Base-by-base conservation (phyloP, 1,139 yeast species). In the Scheffersomyces illinoinensis region DNA sequence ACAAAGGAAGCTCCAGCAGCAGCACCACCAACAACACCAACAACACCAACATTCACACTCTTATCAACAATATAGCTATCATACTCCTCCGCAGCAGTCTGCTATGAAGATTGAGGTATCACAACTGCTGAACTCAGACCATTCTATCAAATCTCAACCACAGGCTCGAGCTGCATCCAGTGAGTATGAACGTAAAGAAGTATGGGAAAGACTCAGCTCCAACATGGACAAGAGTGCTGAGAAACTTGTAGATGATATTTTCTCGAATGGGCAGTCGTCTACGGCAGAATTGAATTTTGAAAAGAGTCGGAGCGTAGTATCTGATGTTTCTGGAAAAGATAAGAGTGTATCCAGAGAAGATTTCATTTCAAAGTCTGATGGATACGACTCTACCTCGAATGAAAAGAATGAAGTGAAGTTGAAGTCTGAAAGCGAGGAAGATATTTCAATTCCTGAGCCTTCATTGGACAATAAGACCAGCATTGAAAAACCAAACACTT, bases 181-280 rank as follows among this genome's bases (percentile, higher is more conserved):
- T 7, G 73, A 71, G 21, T 72, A 72, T 52, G 75, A 72, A 47
- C 69, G 64, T 56, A 74, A 73, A 54, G 83, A 79, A 59, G 80
- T 82, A 0, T 78, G 83, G 83, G 76, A 76, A 60, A 65, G 61
- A 51, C 67, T 60, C 54, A 61, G 61, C 8, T 52, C 62, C 0
- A 54, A 58, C 3, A 64, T 68, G 46, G 71, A 70, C 54, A 66
- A 61, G 43, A 70, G 73, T 56, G 79, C 84, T 1, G 81, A 74
- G 58, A 74, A 70, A 58, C 68, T 81, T 56, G 83, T 74, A 0
- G 83, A 80, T 60, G 83, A 78, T 62, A 79, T 81, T 8, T 80
- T 79, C 62, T 66, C 71, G 2, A 62, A 60, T 8, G 51, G 51
- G 12, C n/a, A 33, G 10, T 14, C 17, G 4, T 10, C 43, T 12